Conservation (phyloP, 176 grass and related monocot species). For the Chloris gayana region DNA sequence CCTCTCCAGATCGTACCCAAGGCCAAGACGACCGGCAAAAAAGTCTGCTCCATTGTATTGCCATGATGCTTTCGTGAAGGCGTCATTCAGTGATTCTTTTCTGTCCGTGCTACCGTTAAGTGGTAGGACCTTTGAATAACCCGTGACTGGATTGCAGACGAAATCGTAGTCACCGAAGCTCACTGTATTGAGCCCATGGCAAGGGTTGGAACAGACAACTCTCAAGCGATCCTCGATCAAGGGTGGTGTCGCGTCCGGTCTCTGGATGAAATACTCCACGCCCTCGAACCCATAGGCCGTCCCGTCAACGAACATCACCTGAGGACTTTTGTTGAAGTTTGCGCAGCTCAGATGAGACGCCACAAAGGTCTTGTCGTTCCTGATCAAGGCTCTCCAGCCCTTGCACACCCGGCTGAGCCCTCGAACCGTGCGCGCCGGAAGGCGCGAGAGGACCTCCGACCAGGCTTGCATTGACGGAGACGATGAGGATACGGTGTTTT, state of each 20-base stretch:
- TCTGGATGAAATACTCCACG: too few species aligned
- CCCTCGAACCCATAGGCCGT: background rate
- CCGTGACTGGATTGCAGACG: background rate
- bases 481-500: background rate
- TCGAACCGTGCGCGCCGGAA: background rate
- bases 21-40: background rate
- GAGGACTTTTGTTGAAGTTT: background rate
- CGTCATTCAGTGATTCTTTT: background rate
- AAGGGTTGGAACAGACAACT: background rate
- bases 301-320: background rate
- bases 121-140: background rate
- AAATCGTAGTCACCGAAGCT: background rate
- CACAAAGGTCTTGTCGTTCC: background rate
- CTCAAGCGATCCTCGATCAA: background rate
- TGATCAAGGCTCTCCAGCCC: conserved; percentile 2
- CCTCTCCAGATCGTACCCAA: background rate
- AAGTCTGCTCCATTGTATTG: background rate
- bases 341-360: background rate
- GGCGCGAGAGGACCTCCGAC: conserved; percentile 17
- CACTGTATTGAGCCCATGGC: background rate
- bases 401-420: background rate
- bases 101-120: background rate
- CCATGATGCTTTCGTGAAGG: background rate
- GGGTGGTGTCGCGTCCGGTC: too few species aligned
- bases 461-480: background rate